Evolutionary conservation across 805 yeast genomes (phyloP), one percentile per base, ranked within the genome.

Genomic region (Cyberlindnera xishuangbannaensis): DNA sequence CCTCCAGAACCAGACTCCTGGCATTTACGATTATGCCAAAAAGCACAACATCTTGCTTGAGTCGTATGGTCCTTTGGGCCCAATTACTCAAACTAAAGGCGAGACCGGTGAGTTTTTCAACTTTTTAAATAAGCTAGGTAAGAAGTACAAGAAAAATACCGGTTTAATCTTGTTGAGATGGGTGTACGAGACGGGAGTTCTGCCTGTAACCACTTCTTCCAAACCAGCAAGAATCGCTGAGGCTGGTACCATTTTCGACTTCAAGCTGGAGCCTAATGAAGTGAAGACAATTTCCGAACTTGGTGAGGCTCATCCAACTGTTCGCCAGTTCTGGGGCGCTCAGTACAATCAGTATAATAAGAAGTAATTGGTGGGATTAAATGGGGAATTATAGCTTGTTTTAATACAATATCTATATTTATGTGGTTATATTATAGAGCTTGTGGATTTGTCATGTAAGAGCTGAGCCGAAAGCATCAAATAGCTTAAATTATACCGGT

Each of bases 161-260:
- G 75, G 82, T n/a, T 81, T 74, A 47, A 62, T 84, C 33, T 57
- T 83, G 37, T 65, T 84, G 41, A 67, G 85, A 55, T 83, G 86
- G 82, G 78, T 79, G 7, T 65, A 73, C 36, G 79, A 78, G 51
- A 58, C 58, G 14, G 83, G 81, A 13, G 69, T 78, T 7, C 51
- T 83, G 25, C 94, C 95, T 16, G 61, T 85, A 15, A 85, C 95
- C 6, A 83, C 92, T 10, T 73, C 87, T 3, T 67, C 79, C 3
- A 71, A 73, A 36, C 51, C 53, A 17, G 68, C 67, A 31, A 70
- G 95, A 54, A 65, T 82, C 41, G 35, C 48, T 4, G 50, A 58
- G 37, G 76, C 77, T 46, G 60, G 75, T 40, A 70, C 71, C 13
- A 58, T 79, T 21, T 76, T 74, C 43, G 66, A 65, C 21, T 79